phyloP scores from a whole-genome alignment of 192 early-diverging fungal species.

The Pilobolus umbonatus region DNA sequence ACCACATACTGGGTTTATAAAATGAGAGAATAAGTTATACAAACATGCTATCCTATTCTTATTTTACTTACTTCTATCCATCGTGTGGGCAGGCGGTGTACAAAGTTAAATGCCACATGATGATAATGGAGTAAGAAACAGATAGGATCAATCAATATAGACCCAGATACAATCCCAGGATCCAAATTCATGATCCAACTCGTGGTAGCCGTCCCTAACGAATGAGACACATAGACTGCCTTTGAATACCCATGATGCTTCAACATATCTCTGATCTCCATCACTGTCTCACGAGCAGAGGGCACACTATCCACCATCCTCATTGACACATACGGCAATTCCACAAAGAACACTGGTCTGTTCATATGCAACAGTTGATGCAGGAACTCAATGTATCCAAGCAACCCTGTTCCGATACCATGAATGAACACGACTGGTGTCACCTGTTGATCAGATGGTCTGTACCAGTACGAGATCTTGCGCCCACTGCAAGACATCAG shows the following conservation, averaged over 20 bases:
- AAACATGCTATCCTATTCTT: neutral
- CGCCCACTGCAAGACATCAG: neutral
- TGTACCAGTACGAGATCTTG: neutral
- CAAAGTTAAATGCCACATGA: conserved; percentile 59
- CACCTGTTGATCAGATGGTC: conserved; percentile 8
- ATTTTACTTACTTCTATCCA: conserved; percentile 25
- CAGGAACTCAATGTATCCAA: conserved; percentile 51
- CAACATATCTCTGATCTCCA: conserved; percentile 53
- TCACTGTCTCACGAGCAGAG: conserved; percentile 47
- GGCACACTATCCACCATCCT: conserved; percentile 53
- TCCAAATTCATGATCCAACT: conserved; percentile 54
- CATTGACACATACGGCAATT: conserved; percentile 66
- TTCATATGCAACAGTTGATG: conserved; percentile 36
- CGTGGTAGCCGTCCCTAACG: conserved; percentile 56
- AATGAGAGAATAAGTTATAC: neutral
- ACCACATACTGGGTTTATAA: conserved; percentile 43
- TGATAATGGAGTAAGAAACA: conserved; percentile 60
- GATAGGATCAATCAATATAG: conserved; percentile 64
- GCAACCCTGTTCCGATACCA: conserved; percentile 60
- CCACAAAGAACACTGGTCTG: conserved; percentile 46
- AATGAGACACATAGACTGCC: conserved; percentile 66
- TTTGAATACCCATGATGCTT: conserved; percentile 39
- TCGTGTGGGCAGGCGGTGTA: conserved; percentile 36
- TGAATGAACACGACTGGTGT: conserved; percentile 64
- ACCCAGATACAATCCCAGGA: conserved; percentile 42